Conservation (phyloP, 441 rosid species). For the Pelargonium cotyledonis region DNA sequence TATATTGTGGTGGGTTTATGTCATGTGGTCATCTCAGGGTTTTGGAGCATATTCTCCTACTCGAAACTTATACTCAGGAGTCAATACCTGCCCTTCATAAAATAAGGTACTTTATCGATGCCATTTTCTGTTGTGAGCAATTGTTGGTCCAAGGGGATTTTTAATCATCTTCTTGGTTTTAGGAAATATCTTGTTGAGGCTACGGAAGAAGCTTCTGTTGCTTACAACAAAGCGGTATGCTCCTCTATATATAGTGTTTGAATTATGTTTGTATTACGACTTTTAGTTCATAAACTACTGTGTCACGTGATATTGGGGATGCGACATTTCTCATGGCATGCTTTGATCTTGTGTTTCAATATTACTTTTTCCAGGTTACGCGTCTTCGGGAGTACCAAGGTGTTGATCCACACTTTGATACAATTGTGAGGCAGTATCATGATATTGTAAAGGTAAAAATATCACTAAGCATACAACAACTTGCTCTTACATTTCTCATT, state of each 20-base stretch:
- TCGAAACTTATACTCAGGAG: constrained; percentile 81
- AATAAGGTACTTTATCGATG: constrained; percentile 49
- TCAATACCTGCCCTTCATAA: constrained; percentile 87
- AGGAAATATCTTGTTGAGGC: constrained; percentile 91
- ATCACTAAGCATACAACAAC: background rate
- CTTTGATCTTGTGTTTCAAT: background rate
- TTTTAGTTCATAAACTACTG: too few relatives aligned
- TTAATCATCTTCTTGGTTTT: constrained; percentile 15
- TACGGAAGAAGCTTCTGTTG: constrained; percentile 86
- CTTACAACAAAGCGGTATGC: constrained; percentile 90
- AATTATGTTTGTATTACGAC: background rate
- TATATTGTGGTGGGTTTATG: background rate
- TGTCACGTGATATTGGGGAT: too few relatives aligned
- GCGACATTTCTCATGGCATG: too few relatives aligned
- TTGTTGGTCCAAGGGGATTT: background rate
- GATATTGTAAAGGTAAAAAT: constrained; percentile 72
- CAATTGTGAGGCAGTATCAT: constrained; percentile 84
- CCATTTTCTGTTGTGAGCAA: background rate
- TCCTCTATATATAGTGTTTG: constrained; percentile 12
- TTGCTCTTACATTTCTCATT: background rate
- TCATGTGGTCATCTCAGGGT: constrained; percentile 38
- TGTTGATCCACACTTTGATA: constrained; percentile 88
- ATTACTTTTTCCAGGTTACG: constrained; percentile 50
- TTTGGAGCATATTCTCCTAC: constrained; percentile 71
- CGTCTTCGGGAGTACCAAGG: constrained; percentile 95